Evolutionary conservation across 108 stramenopile species (phyloP), one percentile per base, ranked within the genome.

Genomic region (Conticribra weissflogii): DNA sequence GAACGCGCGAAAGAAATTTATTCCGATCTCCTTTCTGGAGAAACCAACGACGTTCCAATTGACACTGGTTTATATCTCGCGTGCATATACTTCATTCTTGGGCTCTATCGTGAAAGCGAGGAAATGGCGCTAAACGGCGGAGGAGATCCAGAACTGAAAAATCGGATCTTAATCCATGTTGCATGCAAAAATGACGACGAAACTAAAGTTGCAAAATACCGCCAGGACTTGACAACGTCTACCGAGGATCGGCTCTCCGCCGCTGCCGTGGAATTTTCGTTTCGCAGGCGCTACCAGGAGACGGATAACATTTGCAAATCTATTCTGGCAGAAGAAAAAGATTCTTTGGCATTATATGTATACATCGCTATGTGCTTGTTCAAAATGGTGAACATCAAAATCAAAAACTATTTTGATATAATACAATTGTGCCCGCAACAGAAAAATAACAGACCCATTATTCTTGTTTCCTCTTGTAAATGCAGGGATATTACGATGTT

Each of bases 361-460:
- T 95, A 92, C 70, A 85, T 90, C 44, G 91, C 94, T 19, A 92
- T 93, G 87, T 93, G 90, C 64, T 92, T 90, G 70, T 95, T 89
- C 86, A 92, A 93, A 76, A 86, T 91, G 64, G 78, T 57, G 30
- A 5, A 52, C 16, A n/a, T n/a, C 16, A 18, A 7, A 8, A 53
- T 16, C 5, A 23, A 33, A 22, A 19, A 29, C 48, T 61, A 14
- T 60, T 22, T 4, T 23, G 33, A 25, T 25, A 30, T 67, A 17
- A 5, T 31, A 29, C 31, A 25, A 21, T 55, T 33, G 1, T 22
- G 2, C 19, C 16, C 7, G 3, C 28, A 17, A 3, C 30, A 3
- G 2, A 19, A 16, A 33, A 41, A 9, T 41, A 12, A 51, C 50
- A 47, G 44, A 8, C 15, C 7, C 7, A 18, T 61, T 4, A 30